Evolutionary conservation across 768 basidiomycete species (phyloP), one percentile per base, ranked within the genome.

Genomic region (Rhizopogon rudus): DNA sequence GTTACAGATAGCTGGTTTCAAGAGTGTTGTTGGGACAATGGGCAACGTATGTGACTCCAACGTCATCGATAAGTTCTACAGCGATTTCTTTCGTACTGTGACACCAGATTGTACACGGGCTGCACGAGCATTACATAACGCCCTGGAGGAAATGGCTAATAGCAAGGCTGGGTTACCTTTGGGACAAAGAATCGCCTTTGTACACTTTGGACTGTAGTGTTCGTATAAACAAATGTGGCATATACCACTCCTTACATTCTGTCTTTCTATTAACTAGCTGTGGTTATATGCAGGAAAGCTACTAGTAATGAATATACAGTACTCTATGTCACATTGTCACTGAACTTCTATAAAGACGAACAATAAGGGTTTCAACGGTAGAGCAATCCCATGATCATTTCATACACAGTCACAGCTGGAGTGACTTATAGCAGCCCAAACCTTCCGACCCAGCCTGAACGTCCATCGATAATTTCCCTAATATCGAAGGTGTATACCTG

Each of bases 21-120:
- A 54, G 39, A 61, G 65, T 35, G 65, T 65, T 10, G 28, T 66
- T 12, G 65, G 58, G 40, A 65, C 60, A 10, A 54, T 65, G 55
- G 65, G 65, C 63, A 56, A 51, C 8, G 41, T 54, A 10, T 25
- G 39, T 12, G 57, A 50, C 39, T 31, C 37, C 6, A 33, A 48
- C 5, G 53, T 57, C 5, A n/a, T 45, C 14, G 3, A 7, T 2
- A 54, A 40, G 5, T 57, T 57, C 29, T 57, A 57, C 17, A 13
- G 22, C 5, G 29, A 12, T 25, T 17, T 57, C 35, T 48, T 44
- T 20, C 13, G n/a, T 25, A 33, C 22, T 7, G 53, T n/a, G 7
- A 12, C n/a, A n/a, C 40, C 37, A 42, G 57, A 54, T 40, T 48
- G 39, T 41, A 35, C 52, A 14, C 44, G 16, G 31, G 52, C 56